Conservation (phyloP, 371 early-diverging fungal species). For the Zychaea mexicana region DNA sequence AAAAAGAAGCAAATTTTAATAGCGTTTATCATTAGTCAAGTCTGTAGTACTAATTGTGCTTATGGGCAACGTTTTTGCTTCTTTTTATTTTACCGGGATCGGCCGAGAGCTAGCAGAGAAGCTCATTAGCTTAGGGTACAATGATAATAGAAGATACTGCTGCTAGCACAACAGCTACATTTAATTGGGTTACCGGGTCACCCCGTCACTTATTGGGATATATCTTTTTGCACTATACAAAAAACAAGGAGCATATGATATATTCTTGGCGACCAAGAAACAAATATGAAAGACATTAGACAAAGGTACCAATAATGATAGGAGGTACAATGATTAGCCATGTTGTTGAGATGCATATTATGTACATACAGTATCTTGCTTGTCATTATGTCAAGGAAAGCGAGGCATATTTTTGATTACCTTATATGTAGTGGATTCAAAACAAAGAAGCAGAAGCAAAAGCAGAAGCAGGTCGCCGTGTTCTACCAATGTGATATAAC, state of each 20-base stretch:
- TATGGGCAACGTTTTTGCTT: no score
- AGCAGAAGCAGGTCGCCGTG: conserved; percentile 15
- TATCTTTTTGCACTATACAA: neutral
- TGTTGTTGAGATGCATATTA: no score
- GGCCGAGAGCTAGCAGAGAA: conserved; percentile 23
- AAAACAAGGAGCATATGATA: conserved; percentile 18
- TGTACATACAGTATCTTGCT: no score
- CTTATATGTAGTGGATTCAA: no score
- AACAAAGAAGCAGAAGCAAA: no score
- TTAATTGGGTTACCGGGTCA: neutral
- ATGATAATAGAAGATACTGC: neutral
- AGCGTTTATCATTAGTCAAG: neutral
- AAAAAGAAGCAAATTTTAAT: neutral
- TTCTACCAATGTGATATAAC: conserved; percentile 60
- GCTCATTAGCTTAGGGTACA: conserved; percentile 23
- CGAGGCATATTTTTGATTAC: no score
- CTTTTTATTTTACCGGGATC: conserved; percentile 20
- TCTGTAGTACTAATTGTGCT: no score
- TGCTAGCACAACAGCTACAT: neutral
- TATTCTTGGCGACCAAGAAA: conserved; percentile 32
- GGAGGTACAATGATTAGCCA: conserved; percentile 3
- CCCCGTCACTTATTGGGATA: neutral
- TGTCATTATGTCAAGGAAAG: no score
- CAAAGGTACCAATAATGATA: conserved; percentile 1
- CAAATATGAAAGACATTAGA: conserved; percentile 22